These are phyloP conservation scores for Diaporthe sp. DNA, from an alignment of 2,329 filamentous ascomycete species.

Conservation along the genomic window DNA sequence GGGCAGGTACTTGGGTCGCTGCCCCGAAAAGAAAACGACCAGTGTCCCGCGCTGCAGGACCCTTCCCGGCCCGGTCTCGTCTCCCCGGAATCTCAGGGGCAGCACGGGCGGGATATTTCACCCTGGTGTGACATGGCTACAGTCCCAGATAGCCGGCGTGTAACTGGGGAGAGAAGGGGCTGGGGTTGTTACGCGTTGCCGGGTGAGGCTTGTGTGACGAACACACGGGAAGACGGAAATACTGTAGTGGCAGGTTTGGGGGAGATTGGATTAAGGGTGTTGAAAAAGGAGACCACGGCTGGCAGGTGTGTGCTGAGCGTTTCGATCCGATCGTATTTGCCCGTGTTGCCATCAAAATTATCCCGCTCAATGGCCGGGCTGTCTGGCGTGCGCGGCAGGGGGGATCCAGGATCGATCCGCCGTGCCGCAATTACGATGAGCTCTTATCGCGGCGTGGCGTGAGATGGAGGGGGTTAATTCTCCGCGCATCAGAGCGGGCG, in stretches of 20 bases:
- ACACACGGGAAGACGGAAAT: neutral
- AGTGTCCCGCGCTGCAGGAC: conserved; percentile 5
- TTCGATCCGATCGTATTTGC: conserved; percentile 26
- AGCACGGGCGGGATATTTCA: neutral
- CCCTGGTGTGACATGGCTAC: conserved; percentile 8
- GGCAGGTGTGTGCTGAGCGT: neutral
- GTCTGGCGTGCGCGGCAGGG: conserved; percentile 7
- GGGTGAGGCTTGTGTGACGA: conserved; percentile 4
- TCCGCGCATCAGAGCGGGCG: conserved; percentile 9
- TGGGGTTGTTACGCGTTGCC: neutral
- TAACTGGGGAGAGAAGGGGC: neutral
- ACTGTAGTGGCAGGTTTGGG: too few species aligned
- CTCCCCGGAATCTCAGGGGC: conserved; percentile 14
- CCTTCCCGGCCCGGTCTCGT: conserved; percentile 1
- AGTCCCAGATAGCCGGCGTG: neutral
- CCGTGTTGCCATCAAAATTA: conserved; percentile 7
- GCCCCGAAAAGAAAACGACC: neutral
- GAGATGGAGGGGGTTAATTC: neutral
- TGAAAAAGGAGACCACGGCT: neutral
- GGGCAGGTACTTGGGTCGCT: neutral
- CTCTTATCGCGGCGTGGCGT: conserved; percentile 30
- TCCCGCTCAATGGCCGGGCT: neutral
- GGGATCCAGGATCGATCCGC: conserved; percentile 25
- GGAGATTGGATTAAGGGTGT: conserved; percentile 3
- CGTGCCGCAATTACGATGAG: conserved; percentile 8